These are phyloP conservation scores for Rhizopus stolonifer DNA, from an alignment of 371 early-diverging fungal species.

Conservation along the genomic window DNA sequence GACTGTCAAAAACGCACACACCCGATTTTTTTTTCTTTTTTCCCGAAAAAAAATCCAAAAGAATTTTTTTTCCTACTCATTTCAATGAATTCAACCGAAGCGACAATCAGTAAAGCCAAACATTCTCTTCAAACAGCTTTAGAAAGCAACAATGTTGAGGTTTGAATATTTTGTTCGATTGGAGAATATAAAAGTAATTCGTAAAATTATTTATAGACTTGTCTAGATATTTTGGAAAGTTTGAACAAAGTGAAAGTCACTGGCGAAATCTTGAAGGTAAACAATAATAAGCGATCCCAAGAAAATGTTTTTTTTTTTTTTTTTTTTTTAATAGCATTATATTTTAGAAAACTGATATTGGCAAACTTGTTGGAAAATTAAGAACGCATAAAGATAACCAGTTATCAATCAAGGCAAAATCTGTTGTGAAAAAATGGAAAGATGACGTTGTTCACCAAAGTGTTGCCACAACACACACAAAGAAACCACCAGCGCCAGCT, in stretches of 20 bases:
- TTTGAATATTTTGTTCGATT: not conserved
- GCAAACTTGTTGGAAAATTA: slow-evolving; percentile 73
- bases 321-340: not conserved
- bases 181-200: not conserved
- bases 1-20: too few relatives aligned
- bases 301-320: not conserved
- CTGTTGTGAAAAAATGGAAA: slow-evolving; percentile 82
- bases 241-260: slow-evolving; percentile 22
- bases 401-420: slow-evolving; percentile 64
- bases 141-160: slow-evolving; percentile 24
- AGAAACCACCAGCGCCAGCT: not conserved
- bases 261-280: slow-evolving; percentile 33
- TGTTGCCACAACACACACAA: not conserved
- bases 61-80: slow-evolving; percentile 2
- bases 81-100: slow-evolving; percentile 21
- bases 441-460: slow-evolving; percentile 53
- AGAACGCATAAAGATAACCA: slow-evolving; percentile 60
- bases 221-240: slow-evolving; percentile 25
- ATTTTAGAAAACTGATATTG: slow-evolving; percentile 72
- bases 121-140: slow-evolving; percentile 19
- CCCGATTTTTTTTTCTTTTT: not conserved
- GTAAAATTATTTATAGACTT: slow-evolving; percentile 10
- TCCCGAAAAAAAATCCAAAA: too few relatives aligned
- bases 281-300: too few relatives aligned
- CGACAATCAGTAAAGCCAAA: slow-evolving; percentile 30